Base-by-base conservation (phyloP, 1,284 basidiomycete species). In the Trichosporon inkin region DNA sequence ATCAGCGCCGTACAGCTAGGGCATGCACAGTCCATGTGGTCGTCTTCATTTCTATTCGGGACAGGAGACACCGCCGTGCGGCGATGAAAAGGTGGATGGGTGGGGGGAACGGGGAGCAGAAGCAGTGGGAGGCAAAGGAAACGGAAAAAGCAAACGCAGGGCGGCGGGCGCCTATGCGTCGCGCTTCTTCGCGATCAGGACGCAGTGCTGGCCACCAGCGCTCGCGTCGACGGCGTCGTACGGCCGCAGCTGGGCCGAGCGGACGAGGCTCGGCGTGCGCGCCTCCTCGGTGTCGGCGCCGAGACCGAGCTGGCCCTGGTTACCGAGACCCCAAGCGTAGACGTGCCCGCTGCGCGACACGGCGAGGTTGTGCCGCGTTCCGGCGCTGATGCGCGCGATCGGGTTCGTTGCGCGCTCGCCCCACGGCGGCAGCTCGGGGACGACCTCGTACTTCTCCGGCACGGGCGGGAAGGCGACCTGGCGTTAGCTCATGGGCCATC, bases 311-410 rank as follows among this genome's bases (percentile, higher is more conserved):
- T 82, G 80, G 56, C 73, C 76, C 58, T 69, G 67, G 60, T 71
- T 84, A 19, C 90, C 90, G 65, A 88, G 85, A 52, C 92, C 92
- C 92, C 92, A 95, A 39, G 86, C 82, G 73, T 91, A 93, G 63
- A 91, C 79, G 28, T 88, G 87, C 11, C 92, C 92, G 44, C 83
- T 86, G 57, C 80, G 79, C 16, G 88, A 89, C 52, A 93, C 83
- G 3, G 89, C 92, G 62, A 93, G 83, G 68, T 88, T 92, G 75
- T 90, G 89, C 68, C 91, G 85, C 38, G 85, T 84, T 2, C 92
- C 93, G 10, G 84, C 85, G 2, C 88, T 84, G 66, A 96, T 83
- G 57, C 86, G 83, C 16, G 87, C 82, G 65, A 94, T 85, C 6
- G 85, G 86, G 71, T 92, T 89, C 24, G 72, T 55, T 0, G 71